Percentiles rank a stretch among this genome's conserved stretches.
Conservation (phyloP, 306 rosid genomes). For the Vicia faba region DNA sequence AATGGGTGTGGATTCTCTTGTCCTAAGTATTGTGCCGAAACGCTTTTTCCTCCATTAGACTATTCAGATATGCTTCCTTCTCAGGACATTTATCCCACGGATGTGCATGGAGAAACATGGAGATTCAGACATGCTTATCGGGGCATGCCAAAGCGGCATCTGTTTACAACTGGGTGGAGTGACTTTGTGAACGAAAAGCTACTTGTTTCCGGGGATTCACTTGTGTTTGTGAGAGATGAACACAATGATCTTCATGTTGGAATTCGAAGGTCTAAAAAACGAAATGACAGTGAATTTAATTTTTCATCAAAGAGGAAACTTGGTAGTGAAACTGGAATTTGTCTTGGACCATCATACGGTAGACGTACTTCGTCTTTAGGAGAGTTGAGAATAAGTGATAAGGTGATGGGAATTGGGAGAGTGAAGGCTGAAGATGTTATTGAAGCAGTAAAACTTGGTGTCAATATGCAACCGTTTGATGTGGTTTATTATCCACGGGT, state of each 20-base stretch:
- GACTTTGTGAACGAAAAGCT: conserved; percentile 80
- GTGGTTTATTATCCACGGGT: conserved; percentile 78
- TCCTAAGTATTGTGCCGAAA: too few species aligned
- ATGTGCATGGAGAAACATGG: too few species aligned
- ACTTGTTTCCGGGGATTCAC: conserved; percentile 82
- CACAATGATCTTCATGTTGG: conserved; percentile 78
- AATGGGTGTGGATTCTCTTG: too few species aligned
- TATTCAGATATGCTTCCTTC: too few species aligned
- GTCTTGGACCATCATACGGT: too few species aligned
- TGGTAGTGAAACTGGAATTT: too few species aligned
- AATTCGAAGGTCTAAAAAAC: conserved; percentile 70
- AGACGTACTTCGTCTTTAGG: too few species aligned
- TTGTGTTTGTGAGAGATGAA: conserved; percentile 71
- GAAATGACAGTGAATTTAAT: too few species aligned
- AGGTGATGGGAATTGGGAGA: conserved; percentile 55
- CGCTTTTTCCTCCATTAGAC: too few species aligned
- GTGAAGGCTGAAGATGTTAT: conserved; percentile 67
- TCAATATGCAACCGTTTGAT: conserved; percentile 66
- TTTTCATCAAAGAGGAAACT: too few species aligned
- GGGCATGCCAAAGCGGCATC: conserved; percentile 72
- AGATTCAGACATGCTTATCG: too few species aligned
- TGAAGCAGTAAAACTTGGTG: conserved; percentile 67
- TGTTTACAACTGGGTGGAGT: conserved; percentile 92
- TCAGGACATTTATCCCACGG: too few species aligned
- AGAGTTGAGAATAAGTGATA: conserved; percentile 45